A percentile compares a stretch with the other conserved stretches of the same genome.
These are phyloP conservation scores for Nemania sp. DNA, from an alignment of 2,329 filamentous ascomycete species.

Conservation along the genomic window DNA sequence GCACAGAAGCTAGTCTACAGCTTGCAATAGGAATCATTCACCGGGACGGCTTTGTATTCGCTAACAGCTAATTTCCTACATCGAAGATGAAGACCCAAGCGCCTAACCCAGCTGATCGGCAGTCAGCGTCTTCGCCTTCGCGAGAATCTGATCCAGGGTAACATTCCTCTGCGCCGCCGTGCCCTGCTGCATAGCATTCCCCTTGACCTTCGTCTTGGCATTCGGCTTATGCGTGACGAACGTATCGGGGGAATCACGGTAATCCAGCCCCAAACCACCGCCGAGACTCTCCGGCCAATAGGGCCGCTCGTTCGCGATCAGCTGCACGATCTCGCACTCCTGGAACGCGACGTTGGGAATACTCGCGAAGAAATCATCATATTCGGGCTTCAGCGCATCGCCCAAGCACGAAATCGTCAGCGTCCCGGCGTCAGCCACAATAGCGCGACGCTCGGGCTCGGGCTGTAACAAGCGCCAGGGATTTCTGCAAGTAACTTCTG, in stretches of 20 bases:
- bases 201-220: neutral
- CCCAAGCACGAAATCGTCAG: neutral
- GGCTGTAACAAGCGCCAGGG: conserved; percentile 55
- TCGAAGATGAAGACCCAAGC: neutral
- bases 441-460: conserved; percentile 42
- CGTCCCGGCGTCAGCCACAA: conserved; percentile 38
- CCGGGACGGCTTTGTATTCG: too few species aligned
- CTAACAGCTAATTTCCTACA: neutral
- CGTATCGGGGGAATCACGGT: neutral
- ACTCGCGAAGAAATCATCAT: neutral
- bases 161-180: neutral
- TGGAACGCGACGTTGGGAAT: neutral
- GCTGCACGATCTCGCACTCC: neutral
- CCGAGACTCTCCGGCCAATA: neutral
- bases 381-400: conserved; percentile 43
- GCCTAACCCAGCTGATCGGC: neutral
- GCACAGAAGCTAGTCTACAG: too few species aligned
- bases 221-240: neutral
- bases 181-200: neutral
- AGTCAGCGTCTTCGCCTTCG: neutral
- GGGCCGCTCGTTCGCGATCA: neutral
- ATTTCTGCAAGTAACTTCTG: conserved; percentile 45
- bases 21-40: too few species aligned
- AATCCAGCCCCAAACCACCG: neutral
- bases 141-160: neutral